Evolutionary conservation across 345 rosid species (phyloP), one percentile per base, ranked within the genome.

Genomic region (Gossypium arboreum): DNA sequence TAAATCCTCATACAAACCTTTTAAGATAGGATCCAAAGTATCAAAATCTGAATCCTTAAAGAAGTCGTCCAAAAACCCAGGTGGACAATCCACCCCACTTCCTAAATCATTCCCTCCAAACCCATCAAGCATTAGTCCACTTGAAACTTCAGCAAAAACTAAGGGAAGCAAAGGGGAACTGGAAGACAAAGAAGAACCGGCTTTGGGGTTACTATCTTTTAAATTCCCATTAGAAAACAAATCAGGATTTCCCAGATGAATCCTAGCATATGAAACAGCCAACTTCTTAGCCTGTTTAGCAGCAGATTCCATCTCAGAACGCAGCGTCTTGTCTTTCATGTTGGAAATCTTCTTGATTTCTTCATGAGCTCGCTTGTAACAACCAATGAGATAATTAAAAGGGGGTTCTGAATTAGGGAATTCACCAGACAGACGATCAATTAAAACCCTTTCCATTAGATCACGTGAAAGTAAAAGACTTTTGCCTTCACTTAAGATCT

Each of bases 401-500:
- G 91, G 85, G 16, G 92, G 86, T 43, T 92, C 94, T 0, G 85
- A 90, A 34, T 75, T 34, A 5, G 88, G 83, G 77, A 86, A 92
- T 76, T 81, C 68, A 4, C 96, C 97, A 57, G 93, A 84, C 56
- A 96, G 89, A 58, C 99, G 97, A 80, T 93, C 98, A 25, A 96
- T 83, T 7, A 95, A 75, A 4, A 91, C 85, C 34, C 97, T 84
- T 77, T 95, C 99, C 83, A 91, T 79, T 58, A 90, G 72, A 79
- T 90, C 97, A 43, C 98, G 90, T 48, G 83, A 85, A 43, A 96
- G 92, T 54, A 72, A 81, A 72, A 96, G 77, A 10, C 84, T 88
- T 68, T 78, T 89, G 13, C 97, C 92, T 85, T 96, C 97, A 81
- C 99, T 96, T 77, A 96, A 94, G 81, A 96, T 81, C 85, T 95